Evolutionary conservation across 441 rosid genomes (phyloP).

Genomic region (Jatropha podagrica): DNA sequence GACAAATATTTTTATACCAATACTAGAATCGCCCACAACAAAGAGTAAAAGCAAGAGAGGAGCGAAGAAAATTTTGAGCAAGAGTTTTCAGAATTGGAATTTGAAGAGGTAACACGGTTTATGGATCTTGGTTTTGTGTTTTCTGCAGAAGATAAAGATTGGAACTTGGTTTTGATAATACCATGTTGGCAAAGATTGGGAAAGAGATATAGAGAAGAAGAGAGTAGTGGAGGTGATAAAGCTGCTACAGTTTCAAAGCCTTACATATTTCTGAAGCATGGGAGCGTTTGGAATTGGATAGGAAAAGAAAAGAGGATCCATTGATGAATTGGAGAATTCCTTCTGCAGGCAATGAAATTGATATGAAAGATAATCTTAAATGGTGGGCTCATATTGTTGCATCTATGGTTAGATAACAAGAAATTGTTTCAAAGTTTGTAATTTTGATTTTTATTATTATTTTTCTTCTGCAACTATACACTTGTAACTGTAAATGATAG

Average conservation of each 20-base stretch:
- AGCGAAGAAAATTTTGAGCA: slow-evolving; percentile 32
- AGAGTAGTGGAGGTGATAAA: slow-evolving; percentile 22
- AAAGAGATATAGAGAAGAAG: slow-evolving; percentile 28
- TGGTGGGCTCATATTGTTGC: slow-evolving; percentile 87
- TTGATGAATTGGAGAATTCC: slow-evolving; percentile 66
- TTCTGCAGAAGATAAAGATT: slow-evolving; percentile 63
- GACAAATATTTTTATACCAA: slow-evolving; percentile 2
- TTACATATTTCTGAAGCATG: slow-evolving; percentile 87
- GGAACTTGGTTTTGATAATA: slow-evolving; percentile 65
- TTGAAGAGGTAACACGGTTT: slow-evolving; percentile 79
- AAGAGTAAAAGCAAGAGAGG: slow-evolving; percentile 10
- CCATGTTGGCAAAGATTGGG: slow-evolving; percentile 67
- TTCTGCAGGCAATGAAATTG: slow-evolving; percentile 45
- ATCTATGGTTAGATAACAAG: slow-evolving; percentile 47
- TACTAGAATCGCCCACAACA: slow-evolving; percentile 6
- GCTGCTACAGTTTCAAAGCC: slow-evolving; percentile 41
- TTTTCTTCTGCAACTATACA: neutral
- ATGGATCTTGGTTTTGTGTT: slow-evolving; percentile 89
- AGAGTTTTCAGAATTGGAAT: slow-evolving; percentile 65
- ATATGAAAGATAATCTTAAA: slow-evolving; percentile 63
- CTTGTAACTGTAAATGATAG: slow-evolving; percentile 25
- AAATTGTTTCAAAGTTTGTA: neutral
- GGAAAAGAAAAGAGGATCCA: slow-evolving; percentile 35
- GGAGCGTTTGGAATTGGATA: slow-evolving; percentile 42
- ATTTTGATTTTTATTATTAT: neutral